Conservation (phyloP, 2,329 filamentous ascomycete genomes). For the Fusarium zealandicum region DNA sequence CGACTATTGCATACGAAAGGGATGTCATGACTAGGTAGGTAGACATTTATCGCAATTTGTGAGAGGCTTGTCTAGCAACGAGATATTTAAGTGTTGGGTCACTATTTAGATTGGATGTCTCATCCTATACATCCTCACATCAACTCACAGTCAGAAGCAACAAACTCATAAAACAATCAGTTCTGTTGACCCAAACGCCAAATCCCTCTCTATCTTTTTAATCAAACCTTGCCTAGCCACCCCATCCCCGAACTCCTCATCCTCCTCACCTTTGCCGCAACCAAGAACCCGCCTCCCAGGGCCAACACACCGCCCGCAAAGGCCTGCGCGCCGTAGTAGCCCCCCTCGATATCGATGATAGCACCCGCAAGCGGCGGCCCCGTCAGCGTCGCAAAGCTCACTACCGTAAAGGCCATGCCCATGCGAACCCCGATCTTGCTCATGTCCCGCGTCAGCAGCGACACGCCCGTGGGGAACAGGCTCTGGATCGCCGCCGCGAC, state of each 20-base stretch:
- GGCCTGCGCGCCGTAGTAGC: constrained; percentile 57
- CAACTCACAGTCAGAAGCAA: not conserved
- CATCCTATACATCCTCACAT: not conserved
- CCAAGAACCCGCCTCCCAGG: constrained; percentile 51
- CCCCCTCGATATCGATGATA: constrained; percentile 53
- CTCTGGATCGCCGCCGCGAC: constrained; percentile 67
- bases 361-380: constrained; percentile 61
- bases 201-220: not conserved
- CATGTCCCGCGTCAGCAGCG: constrained; percentile 60
- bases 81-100: too few relatives aligned
- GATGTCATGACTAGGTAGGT: too few relatives aligned
- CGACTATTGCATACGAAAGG: too few relatives aligned
- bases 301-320: constrained; percentile 55
- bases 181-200: not conserved
- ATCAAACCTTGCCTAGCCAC: constrained; percentile 51
- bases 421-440: constrained; percentile 61
- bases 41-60: too few relatives aligned
- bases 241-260: constrained; percentile 49
- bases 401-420: constrained; percentile 65
- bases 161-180: not conserved
- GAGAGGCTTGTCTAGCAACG: too few relatives aligned
- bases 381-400: constrained; percentile 60
- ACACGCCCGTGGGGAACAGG: constrained; percentile 67
- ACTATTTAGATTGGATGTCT: too few relatives aligned
- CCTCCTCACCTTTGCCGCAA: constrained; percentile 49